These are phyloP conservation scores for Phragmites australis DNA, from an alignment of 176 grass and related monocot genomes.

Conservation along the genomic window DNA sequence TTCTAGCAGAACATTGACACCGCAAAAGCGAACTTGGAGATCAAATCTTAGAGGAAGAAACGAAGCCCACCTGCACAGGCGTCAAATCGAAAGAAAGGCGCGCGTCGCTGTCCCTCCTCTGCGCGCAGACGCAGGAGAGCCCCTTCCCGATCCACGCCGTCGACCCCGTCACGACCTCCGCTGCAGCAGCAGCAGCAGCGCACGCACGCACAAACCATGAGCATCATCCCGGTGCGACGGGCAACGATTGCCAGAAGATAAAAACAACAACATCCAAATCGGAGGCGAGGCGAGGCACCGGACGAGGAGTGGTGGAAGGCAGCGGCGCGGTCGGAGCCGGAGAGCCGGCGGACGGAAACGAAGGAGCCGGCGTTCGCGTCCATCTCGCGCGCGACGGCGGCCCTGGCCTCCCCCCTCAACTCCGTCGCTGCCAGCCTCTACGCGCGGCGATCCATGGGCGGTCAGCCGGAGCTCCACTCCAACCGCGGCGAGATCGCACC, in stretches of 20 bases:
- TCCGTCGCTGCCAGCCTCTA: not conserved
- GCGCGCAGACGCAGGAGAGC: constrained; percentile 93
- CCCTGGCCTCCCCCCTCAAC: not conserved
- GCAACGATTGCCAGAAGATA: not conserved
- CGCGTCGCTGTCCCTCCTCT: constrained; percentile 81
- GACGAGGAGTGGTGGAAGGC: constrained; percentile 67
- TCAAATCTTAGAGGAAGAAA: not conserved
- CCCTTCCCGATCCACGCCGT: constrained; percentile 97
- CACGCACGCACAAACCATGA: constrained; percentile 20
- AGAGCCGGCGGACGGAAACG: constrained; percentile 60
- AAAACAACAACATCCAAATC: not conserved
- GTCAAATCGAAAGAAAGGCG: constrained; percentile 87
- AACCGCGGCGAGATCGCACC: constrained; percentile 21
- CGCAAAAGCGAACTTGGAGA: not conserved
- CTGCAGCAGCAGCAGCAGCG: constrained; percentile 50
- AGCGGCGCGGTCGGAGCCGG: constrained; percentile 46
- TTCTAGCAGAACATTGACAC: not conserved
- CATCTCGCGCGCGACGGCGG: constrained; percentile 31
- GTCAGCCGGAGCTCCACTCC: not conserved
- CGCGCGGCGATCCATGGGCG: constrained; percentile 28
- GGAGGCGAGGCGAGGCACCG: constrained; percentile 32
- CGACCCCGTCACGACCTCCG: constrained; percentile 84
- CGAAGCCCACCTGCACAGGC: constrained; percentile 64
- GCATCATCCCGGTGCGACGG: not conserved
- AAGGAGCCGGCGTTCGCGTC: constrained; percentile 59